These are phyloP conservation scores for Zopfia rhizophila DNA, from an alignment of 2,329 filamentous ascomycete genomes.

Conservation along the genomic window DNA sequence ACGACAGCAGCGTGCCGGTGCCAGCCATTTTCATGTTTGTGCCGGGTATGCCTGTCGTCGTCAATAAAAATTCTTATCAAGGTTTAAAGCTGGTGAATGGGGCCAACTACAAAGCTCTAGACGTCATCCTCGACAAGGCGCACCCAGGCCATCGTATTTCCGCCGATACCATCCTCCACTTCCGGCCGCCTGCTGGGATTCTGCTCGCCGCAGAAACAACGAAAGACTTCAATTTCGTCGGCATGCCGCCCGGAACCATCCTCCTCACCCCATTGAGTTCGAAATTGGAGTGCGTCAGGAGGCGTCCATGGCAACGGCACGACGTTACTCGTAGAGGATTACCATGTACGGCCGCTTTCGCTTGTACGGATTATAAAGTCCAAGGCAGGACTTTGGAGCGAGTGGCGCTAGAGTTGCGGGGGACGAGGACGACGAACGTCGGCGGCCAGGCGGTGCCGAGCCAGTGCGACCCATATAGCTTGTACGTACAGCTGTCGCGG, in stretches of 20 bases:
- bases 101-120: constrained; percentile 9
- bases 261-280: constrained; percentile 15
- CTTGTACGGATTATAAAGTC: constrained; percentile 15
- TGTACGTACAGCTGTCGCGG: constrained; percentile 7
- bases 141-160: constrained; percentile 13
- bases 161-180: constrained; percentile 9
- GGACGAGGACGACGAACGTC: constrained; percentile 7
- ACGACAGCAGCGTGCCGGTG: constrained; percentile 12
- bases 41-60: constrained; percentile 11
- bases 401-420: constrained; percentile 13
- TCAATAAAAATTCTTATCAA: constrained; percentile 15
- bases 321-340: constrained; percentile 14
- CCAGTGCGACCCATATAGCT: constrained; percentile 8
- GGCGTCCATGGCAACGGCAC: constrained; percentile 8
- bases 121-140: constrained; percentile 13
- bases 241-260: constrained; percentile 13
- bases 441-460: constrained; percentile 3
- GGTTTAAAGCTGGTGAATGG: constrained; percentile 16
- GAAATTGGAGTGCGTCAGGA: constrained; percentile 9
- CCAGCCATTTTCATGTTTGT: constrained; percentile 12
- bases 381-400: constrained; percentile 11
- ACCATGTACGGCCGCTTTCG: constrained; percentile 11
- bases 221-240: constrained; percentile 11
- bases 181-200: constrained; percentile 10
- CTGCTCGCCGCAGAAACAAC: constrained; percentile 13